phyloP scores from a whole-genome alignment of 441 rosid species.

The Biscutella auriculata region DNA sequence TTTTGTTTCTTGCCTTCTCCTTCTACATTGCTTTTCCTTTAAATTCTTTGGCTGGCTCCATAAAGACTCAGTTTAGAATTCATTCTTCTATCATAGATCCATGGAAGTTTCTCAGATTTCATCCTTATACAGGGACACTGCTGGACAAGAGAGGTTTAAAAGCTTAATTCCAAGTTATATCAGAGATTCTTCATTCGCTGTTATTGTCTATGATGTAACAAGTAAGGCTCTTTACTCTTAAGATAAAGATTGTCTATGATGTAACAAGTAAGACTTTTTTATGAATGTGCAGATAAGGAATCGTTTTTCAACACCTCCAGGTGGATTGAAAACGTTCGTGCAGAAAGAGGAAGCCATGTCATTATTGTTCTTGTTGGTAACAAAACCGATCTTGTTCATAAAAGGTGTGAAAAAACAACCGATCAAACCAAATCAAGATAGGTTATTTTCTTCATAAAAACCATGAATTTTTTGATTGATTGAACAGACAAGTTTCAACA shows the following conservation, averaged over 20 bases:
- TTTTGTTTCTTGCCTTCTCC: too few species aligned
- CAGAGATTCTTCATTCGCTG: slow-evolving; percentile 71
- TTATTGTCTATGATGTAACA: slow-evolving; percentile 64
- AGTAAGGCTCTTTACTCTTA: slow-evolving; percentile 31
- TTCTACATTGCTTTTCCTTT: too few species aligned
- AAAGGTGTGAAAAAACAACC: slow-evolving; percentile 20
- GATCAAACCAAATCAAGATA: background rate
- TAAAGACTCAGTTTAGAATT: too few species aligned
- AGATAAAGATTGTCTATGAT: slow-evolving; percentile 65
- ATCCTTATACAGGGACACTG: slow-evolving; percentile 48
- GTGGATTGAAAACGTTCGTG: slow-evolving; percentile 39
- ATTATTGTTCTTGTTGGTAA: slow-evolving; percentile 43
- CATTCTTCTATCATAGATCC: background rate
- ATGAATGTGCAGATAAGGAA: slow-evolving; percentile 21
- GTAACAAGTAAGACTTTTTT: slow-evolving; percentile 44
- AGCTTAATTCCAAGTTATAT: slow-evolving; percentile 69
- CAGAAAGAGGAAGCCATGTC: slow-evolving; percentile 35
- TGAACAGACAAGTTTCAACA: slow-evolving; percentile 49
- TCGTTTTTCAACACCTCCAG: slow-evolving; percentile 31
- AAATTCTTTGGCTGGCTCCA: too few species aligned
- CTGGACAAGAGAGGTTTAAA: slow-evolving; percentile 77
- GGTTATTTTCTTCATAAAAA: background rate
- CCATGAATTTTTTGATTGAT: slow-evolving; percentile 1
- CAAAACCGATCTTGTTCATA: slow-evolving; percentile 42
- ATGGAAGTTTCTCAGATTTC: background rate